phyloP scores from a whole-genome alignment of 345 rosid species.

The Angophora floribunda region DNA sequence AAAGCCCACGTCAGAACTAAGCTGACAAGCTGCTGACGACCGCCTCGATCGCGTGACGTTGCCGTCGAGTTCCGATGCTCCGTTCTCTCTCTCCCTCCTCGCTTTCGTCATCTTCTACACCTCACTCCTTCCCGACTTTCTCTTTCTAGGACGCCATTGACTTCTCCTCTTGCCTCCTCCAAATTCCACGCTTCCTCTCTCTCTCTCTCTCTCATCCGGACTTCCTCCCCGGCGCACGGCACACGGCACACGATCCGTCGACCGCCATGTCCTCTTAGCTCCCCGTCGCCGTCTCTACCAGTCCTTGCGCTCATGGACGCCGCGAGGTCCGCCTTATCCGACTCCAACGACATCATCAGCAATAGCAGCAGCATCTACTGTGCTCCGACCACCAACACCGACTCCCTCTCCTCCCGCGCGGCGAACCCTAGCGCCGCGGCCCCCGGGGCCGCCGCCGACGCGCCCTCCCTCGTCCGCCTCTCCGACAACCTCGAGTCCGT shows the following conservation, averaged over 20 bases:
- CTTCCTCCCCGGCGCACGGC: background rate
- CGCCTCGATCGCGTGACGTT: background rate
- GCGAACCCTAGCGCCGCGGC: background rate
- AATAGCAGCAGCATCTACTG: constrained; percentile 50
- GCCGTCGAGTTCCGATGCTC: background rate
- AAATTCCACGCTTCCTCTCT: background rate
- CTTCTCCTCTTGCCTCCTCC: background rate
- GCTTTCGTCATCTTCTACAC: background rate
- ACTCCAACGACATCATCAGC: constrained; percentile 53
- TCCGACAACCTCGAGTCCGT: constrained; percentile 45
- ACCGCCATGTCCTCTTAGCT: background rate
- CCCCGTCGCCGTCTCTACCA: background rate
- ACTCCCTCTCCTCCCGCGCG: background rate
- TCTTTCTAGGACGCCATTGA: background rate
- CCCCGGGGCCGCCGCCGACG: background rate
- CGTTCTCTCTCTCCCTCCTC: background rate
- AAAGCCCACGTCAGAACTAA: background rate
- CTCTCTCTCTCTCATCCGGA: background rate
- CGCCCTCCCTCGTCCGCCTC: constrained; percentile 33
- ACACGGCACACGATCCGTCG: background rate
- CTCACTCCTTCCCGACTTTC: background rate
- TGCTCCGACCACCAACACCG: constrained; percentile 3
- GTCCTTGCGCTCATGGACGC: background rate
- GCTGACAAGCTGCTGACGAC: background rate
- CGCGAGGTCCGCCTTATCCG: constrained; percentile 36